Conservation (phyloP, 495 filamentous ascomycete genomes). For the Talaromyces nanjingensis region DNA sequence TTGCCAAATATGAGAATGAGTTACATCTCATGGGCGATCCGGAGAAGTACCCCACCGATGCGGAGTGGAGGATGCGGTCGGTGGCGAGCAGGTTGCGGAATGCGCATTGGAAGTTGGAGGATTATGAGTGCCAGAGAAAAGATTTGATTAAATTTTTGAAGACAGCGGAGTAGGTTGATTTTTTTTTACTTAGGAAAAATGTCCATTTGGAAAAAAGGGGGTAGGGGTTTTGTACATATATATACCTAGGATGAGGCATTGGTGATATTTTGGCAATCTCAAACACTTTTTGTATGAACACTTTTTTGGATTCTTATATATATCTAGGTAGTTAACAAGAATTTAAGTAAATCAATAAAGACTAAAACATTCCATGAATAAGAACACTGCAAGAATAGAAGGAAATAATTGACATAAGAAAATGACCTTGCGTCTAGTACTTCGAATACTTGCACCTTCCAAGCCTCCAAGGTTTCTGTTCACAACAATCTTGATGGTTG, state of each 20-base stretch:
- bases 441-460: background rate
- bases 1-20: slow-evolving; percentile 77
- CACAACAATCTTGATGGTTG: background rate
- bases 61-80: slow-evolving; percentile 56
- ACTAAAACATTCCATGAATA: background rate
- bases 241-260: background rate
- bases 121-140: slow-evolving; percentile 65
- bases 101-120: slow-evolving; percentile 69
- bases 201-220: background rate
- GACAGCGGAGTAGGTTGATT: background rate
- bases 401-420: background rate
- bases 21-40: slow-evolving; percentile 54
- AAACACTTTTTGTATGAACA: background rate
- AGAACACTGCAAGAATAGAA: background rate
- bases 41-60: slow-evolving; percentile 56
- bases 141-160: slow-evolving; percentile 57
- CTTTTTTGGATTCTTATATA: background rate
- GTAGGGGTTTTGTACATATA: background rate
- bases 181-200: background rate
- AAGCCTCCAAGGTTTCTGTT: background rate
- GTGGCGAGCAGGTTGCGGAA: slow-evolving; percentile 62
- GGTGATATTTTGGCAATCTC: too few species aligned
- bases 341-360: background rate
- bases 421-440: background rate
- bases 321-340: background rate